phyloP scores from a whole-genome alignment of 1,284 basidiomycete species.

The Agaricales sp. region DNA sequence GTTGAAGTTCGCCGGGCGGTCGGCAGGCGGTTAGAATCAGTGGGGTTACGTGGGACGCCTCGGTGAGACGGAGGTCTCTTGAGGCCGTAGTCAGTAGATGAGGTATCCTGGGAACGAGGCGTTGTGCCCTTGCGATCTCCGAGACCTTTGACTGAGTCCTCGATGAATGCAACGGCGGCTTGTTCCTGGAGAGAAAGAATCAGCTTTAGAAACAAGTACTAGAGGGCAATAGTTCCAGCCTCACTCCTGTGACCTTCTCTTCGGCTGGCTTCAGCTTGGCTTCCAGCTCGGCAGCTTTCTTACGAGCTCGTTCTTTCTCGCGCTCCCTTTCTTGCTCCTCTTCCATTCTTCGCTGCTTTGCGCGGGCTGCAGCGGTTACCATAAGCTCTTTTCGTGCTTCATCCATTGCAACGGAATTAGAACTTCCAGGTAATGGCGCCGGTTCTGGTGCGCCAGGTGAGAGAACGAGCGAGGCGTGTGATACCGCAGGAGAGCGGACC shows the following conservation, averaged over 20 bases:
- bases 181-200: too few species aligned
- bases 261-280: conserved; percentile 46
- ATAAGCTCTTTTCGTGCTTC: conserved; percentile 75
- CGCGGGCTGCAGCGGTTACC: conserved; percentile 85
- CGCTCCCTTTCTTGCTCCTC: conserved; percentile 84
- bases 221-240: too few species aligned
- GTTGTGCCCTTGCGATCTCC: conserved; percentile 7
- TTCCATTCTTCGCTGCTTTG: conserved; percentile 66
- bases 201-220: too few species aligned
- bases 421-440: conserved; percentile 18
- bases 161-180: conserved; percentile 32
- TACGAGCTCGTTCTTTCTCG: conserved; percentile 74
- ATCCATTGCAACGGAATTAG: conserved; percentile 47
- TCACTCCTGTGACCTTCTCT: too few species aligned
- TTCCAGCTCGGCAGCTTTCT: conserved; percentile 82
- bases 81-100: conserved; percentile 9
- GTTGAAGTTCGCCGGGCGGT: conserved; percentile 20
- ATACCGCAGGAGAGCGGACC: conserved; percentile 31
- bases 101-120: not conserved
- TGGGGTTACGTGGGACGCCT: conserved; percentile 15
- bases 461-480: conserved; percentile 18
- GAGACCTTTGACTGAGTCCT: conserved; percentile 27
- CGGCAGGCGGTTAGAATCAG: conserved; percentile 19
- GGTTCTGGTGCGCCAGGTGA: conserved; percentile 21
- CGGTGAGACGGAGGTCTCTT: conserved; percentile 23